Conservation (phyloP, 768 basidiomycete species). For the Tulasnella sp. region DNA sequence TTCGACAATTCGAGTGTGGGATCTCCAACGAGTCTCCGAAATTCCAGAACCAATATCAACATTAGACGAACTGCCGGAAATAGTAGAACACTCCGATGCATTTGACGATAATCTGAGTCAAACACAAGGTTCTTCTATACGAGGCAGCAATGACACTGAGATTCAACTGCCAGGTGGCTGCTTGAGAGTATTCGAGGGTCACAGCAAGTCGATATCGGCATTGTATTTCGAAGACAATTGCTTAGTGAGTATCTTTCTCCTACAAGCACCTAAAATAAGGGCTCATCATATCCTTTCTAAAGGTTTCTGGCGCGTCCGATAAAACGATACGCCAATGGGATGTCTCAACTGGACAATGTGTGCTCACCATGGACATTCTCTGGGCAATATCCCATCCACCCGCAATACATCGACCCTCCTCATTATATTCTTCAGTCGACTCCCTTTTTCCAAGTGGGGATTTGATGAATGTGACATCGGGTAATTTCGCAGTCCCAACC, state of each 20-base stretch:
- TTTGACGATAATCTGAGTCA: background rate
- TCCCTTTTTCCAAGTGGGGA: constrained; percentile 33
- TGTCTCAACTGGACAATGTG: constrained; percentile 89
- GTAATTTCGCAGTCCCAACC: constrained; percentile 65
- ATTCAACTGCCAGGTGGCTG: constrained; percentile 42
- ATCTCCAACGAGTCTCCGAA: constrained; percentile 69
- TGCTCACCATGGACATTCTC: constrained; percentile 98
- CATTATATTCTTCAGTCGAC: constrained; percentile 33
- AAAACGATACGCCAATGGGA: constrained; percentile 99
- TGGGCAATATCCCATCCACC: constrained; percentile 93
- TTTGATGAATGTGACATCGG: constrained; percentile 36
- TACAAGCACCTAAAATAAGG: background rate
- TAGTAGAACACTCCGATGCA: constrained; percentile 18
- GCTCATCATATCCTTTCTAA: constrained; percentile 1
- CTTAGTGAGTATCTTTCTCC: constrained; percentile 42
- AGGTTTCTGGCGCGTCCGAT: constrained; percentile 97
- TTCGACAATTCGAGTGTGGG: constrained; percentile 78
- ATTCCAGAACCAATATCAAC: constrained; percentile 38
- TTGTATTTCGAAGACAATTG: constrained; percentile 94
- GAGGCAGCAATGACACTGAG: constrained; percentile 55
- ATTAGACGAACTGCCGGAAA: constrained; percentile 7
- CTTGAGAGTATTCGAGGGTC: constrained; percentile 69
- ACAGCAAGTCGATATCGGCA: constrained; percentile 83
- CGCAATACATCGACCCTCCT: constrained; percentile 17
- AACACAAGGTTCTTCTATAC: constrained; percentile 37